Base-by-base conservation (phyloP, 352 stramenopile species). In the Pythium folliculosum region DNA sequence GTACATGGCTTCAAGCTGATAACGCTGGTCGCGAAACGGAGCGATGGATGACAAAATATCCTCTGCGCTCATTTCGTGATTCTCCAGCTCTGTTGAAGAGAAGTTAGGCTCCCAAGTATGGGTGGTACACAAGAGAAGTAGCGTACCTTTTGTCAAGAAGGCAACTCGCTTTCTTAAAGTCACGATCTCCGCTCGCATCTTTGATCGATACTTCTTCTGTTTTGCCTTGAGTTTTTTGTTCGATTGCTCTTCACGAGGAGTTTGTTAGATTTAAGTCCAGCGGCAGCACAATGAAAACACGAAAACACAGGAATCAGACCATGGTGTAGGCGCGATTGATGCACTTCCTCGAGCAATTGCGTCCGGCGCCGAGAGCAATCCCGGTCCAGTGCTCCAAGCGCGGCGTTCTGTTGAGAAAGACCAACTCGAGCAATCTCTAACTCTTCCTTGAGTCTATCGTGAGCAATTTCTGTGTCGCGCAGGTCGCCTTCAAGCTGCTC, bases 401-500 rank as follows among this genome's bases (percentile, higher is more conserved):
- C 16, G 19, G 25, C 38, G 22, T 52, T 56, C 25, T 58, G 27
- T 12, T 71, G 44, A 10, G 16, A 23, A 17, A 51, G 22, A 12
- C 40, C 55, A 17, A 40, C 5, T 30, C 32, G 12, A 23, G 22
- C 21, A 27, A 17, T 27, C 8, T 56, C 35, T 17, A 66, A 43
- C n/a, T 71, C 50, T 9, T 50, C 12, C n/a, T 44, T 63, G 43
- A 54, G 4, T 16, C 54, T 45, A 1, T 54, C 27, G 16, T 54
- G 44, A 17, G 19, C 16, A 23, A 43, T 78, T 49, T 17, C 69
- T 51, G 48, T 80, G 63, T 22, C 40, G 47, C 67, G 22, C 71
- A 40, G 17, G 62, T 60, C 13, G 77, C 43, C 19, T 81, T 65
- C 75, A 10, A 89, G 62, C 43, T 75, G 62, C 2, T 27, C 38